Conservation (phyloP, 352 stramenopile species). For the Aphanomyces stellatus region DNA sequence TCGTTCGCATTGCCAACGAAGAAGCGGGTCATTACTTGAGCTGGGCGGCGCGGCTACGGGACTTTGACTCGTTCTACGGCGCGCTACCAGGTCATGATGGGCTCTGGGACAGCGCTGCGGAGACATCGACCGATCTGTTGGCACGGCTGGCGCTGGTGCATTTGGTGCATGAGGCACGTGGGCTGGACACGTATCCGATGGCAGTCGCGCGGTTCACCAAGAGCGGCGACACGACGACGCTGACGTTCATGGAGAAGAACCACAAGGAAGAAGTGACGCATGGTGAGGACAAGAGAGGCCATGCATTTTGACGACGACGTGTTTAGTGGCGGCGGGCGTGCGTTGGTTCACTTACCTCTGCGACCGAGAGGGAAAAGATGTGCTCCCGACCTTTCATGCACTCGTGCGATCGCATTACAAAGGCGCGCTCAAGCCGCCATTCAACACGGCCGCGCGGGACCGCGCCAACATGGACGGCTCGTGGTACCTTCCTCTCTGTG, state of each 20-base stretch:
- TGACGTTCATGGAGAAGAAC: slow-evolving; percentile 42
- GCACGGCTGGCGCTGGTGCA: slow-evolving; percentile 45
- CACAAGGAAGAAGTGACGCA: slow-evolving; percentile 45
- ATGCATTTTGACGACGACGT: not conserved
- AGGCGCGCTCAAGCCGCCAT: slow-evolving; percentile 43
- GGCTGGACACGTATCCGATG: slow-evolving; percentile 43
- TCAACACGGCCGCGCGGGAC: slow-evolving; percentile 43
- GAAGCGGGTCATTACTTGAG: slow-evolving; percentile 43
- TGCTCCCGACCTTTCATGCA: slow-evolving; percentile 35
- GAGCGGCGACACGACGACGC: slow-evolving; percentile 30
- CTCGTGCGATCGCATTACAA: slow-evolving; percentile 43
- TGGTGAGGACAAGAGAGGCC: not conserved
- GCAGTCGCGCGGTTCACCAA: slow-evolving; percentile 40
- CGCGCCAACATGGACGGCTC: slow-evolving; percentile 35
- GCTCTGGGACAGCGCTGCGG: slow-evolving; percentile 42
- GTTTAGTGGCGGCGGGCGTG: slow-evolving; percentile 27
- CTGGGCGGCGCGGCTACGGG: slow-evolving; percentile 36
- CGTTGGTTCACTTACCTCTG: slow-evolving; percentile 39
- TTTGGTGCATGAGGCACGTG: slow-evolving; percentile 48
- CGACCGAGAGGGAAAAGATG: slow-evolving; percentile 27
- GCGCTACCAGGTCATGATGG: slow-evolving; percentile 37
- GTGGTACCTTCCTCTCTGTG: slow-evolving; percentile 38
- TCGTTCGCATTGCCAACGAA: slow-evolving; percentile 40
- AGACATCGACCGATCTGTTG: slow-evolving; percentile 32
- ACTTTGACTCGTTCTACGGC: slow-evolving; percentile 44